Conservation (phyloP, 768 basidiomycete genomes). For the Tephrocybe rancida region DNA sequence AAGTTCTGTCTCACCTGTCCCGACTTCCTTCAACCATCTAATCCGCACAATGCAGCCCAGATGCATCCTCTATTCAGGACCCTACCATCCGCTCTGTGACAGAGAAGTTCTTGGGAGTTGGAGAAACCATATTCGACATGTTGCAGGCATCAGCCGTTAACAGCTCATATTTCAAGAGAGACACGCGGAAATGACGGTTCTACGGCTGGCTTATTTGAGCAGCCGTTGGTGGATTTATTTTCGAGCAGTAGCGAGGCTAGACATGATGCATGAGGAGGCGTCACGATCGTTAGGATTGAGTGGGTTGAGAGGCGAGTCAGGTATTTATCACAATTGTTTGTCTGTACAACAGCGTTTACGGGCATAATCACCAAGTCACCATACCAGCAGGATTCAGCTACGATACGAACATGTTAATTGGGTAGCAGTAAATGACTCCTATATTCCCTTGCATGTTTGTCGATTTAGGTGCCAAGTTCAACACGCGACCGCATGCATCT, state of each 20-base stretch:
- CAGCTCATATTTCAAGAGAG: slow-evolving; percentile 78
- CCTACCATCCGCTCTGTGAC: slow-evolving; percentile 74
- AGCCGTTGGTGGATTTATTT: background rate
- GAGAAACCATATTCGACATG: slow-evolving; percentile 89
- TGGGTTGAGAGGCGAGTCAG: background rate
- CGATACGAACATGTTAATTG: no score
- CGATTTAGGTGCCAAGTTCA: no score
- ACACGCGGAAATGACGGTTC: slow-evolving; percentile 35
- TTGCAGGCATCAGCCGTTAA: slow-evolving; percentile 85
- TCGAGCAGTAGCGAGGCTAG: slow-evolving; percentile 1
- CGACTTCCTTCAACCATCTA: background rate
- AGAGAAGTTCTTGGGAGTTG: slow-evolving; percentile 82
- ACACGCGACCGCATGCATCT: no score
- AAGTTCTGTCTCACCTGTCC: slow-evolving; percentile 36
- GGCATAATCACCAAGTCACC: slow-evolving; percentile 3
- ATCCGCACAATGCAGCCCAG: slow-evolving; percentile 46
- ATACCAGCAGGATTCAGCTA: background rate
- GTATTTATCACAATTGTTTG: slow-evolving; percentile 16
- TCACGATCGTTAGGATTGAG: background rate
- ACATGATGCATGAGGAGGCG: background rate
- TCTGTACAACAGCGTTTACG: slow-evolving; percentile 14
- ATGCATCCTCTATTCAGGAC: slow-evolving; percentile 73
- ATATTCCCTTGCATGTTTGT: background rate
- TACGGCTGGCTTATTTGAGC: slow-evolving; percentile 16
- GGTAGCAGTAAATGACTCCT: no score